Base-by-base conservation (phyloP, 1,284 basidiomycete species). In the Ganoderma sp. region DNA sequence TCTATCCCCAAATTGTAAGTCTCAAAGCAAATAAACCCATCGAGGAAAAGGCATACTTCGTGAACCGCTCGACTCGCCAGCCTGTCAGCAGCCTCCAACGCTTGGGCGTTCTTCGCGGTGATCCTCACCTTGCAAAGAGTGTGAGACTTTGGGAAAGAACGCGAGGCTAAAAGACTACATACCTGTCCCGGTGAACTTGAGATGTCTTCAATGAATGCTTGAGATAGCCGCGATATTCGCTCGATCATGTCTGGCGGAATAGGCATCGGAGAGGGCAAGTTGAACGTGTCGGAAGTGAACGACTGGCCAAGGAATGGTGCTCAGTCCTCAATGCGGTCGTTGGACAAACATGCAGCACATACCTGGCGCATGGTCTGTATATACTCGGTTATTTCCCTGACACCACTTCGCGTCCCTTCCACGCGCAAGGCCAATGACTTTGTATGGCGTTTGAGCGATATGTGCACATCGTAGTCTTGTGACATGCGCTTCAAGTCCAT, bases 181-280 rank as follows among this genome's bases (percentile, higher is more conserved):
- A 90, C 90, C 78, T 82, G 81, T 63, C 83, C 84, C 61, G 77
- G 75, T 45, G 78, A 73, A 10, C 58, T 52, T 3, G 82, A 83
- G 41, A 83, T 75, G 67, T 84, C 84, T 73, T 90, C 87, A 14
- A 88, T 77, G 71, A 88, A 88, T 1, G 88, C 91, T 61, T 85
- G 86, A 14, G 89, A 84, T 39, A 87, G 68, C 66, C 90, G 87
- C n/a, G 91, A 92, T 71, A 93, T 86, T 34, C 83, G 84, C 70
- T 88, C 87, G 7, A 90, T 73, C 15, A 87, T 73, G 70, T 85
- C 83, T 8, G 78, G 71, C 1, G 78, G 79, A 34, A 90, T 75
- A 14, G 79, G 78, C 52, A 79, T 74, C 0, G 81, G 64, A 2
- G 39, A 79, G n/a, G 87, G 88, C 28, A 90, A 77, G 65, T 82